Percentiles rank a stretch among this genome's conserved stretches.
Evolutionary conservation across 1,284 basidiomycete species (phyloP).

Genomic region (Ustilago nuda): DNA sequence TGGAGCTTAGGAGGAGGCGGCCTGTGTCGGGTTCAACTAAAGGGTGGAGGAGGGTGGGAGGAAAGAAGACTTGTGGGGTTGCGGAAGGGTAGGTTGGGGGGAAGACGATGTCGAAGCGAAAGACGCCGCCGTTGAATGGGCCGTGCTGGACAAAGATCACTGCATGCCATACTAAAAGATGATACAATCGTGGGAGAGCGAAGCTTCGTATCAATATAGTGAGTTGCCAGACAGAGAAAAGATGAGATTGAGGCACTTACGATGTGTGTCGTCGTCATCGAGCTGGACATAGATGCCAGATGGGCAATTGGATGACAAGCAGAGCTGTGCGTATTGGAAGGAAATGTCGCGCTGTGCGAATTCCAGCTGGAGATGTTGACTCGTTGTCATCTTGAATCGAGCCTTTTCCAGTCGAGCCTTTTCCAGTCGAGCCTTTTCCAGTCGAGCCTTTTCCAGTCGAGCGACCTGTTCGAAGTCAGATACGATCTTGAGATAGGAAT

Average conservation of each 20-base stretch:
- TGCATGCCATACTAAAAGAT: constrained; percentile 40
- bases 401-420: not conserved
- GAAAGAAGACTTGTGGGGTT: constrained; percentile 54
- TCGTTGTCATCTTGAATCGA: constrained; percentile 25
- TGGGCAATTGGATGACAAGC: constrained; percentile 45
- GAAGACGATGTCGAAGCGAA: constrained; percentile 60
- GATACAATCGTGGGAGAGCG: not conserved
- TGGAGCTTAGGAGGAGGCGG: constrained; percentile 29
- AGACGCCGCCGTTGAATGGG: constrained; percentile 52
- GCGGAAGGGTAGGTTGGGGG: constrained; percentile 35
- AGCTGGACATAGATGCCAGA: constrained; percentile 49
- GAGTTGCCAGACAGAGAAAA: not conserved
- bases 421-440: not conserved
- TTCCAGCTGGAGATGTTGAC: constrained; percentile 37
- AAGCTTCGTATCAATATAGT: too few relatives aligned
- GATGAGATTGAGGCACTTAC: not conserved
- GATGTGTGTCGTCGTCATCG: constrained; percentile 48
- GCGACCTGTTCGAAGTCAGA: too few relatives aligned
- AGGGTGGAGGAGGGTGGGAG: constrained; percentile 52
- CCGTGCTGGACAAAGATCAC: constrained; percentile 56
- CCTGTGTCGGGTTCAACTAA: constrained; percentile 53
- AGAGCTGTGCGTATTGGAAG: constrained; percentile 50
- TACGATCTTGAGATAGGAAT: too few relatives aligned
- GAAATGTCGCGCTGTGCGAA: constrained; percentile 52
- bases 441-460: too few relatives aligned